phyloP scores from a whole-genome alignment of 2,329 filamentous ascomycete genomes.

The Trematosphaeria pertusa region DNA sequence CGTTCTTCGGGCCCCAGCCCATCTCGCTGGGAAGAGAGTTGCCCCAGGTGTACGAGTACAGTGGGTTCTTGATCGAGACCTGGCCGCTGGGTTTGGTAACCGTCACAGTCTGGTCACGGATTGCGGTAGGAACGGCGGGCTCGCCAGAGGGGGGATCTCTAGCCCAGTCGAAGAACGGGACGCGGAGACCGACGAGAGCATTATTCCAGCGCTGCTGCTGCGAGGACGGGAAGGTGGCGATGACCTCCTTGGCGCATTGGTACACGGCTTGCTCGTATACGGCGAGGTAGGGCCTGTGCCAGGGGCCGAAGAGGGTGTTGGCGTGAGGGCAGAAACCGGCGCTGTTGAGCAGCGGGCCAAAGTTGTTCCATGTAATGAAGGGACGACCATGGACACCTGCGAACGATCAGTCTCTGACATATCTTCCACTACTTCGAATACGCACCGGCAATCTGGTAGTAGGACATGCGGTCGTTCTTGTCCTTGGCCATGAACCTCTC shows the following conservation, averaged over 20 bases:
- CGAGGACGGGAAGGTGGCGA: slow-evolving; percentile 49
- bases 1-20: slow-evolving; percentile 43
- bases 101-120: slow-evolving; percentile 51
- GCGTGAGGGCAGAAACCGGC: slow-evolving; percentile 79
- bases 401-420: too few relatives aligned
- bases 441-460: slow-evolving; percentile 78
- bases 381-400: slow-evolving; percentile 83
- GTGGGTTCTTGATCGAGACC: slow-evolving; percentile 52
- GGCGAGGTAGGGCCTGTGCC: slow-evolving; percentile 82
- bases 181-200: slow-evolving; percentile 50
- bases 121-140: slow-evolving; percentile 38
- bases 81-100: slow-evolving; percentile 52
- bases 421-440: slow-evolving; percentile 4
- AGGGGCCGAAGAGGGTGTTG: slow-evolving; percentile 77
- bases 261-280: slow-evolving; percentile 62
- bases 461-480: slow-evolving; percentile 71
- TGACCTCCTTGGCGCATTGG: slow-evolving; percentile 49
- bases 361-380: slow-evolving; percentile 62
- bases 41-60: slow-evolving; percentile 54
- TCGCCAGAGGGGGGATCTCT: slow-evolving; percentile 38
- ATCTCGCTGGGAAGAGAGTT: slow-evolving; percentile 63
- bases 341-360: slow-evolving; percentile 54
- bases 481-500: slow-evolving; percentile 73
- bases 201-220: slow-evolving; percentile 48
- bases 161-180: slow-evolving; percentile 60